Evolutionary conservation across 768 basidiomycete genomes (phyloP).

Genomic region (Hysterangium stoloniferum): DNA sequence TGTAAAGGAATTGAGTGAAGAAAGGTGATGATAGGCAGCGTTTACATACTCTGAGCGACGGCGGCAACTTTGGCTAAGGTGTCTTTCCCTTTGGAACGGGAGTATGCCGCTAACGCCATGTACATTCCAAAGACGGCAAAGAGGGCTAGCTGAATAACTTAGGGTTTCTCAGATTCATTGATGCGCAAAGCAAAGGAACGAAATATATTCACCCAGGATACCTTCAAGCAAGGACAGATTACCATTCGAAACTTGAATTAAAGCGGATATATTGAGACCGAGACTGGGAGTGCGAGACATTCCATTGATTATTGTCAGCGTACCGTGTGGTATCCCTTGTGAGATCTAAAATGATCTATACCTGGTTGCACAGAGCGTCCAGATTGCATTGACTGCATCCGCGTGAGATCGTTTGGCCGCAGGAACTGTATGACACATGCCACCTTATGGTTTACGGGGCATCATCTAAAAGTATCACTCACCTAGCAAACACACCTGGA

Average conservation of each 20-base stretch:
- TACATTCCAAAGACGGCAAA: constrained; percentile 37
- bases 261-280: constrained; percentile 32
- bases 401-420: constrained; percentile 28
- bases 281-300: constrained; percentile 14
- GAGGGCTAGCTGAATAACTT: constrained; percentile 19
- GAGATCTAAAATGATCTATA: neutral
- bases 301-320: too few relatives aligned
- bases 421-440: too few relatives aligned
- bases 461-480: too few relatives aligned
- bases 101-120: constrained; percentile 34
- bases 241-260: constrained; percentile 21
- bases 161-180: neutral
- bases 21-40: constrained; percentile 30
- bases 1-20: constrained; percentile 32
- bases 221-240: constrained; percentile 34
- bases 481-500: too few relatives aligned
- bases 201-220: constrained; percentile 34
- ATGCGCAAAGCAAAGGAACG: constrained; percentile 6
- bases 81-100: constrained; percentile 29
- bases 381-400: constrained; percentile 30
- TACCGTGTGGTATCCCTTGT: too few relatives aligned
- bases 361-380: constrained; percentile 37
- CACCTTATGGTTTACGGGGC: too few relatives aligned
- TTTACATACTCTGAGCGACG: constrained; percentile 23
- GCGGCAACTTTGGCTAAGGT: constrained; percentile 32